Evolutionary conservation across 192 early-diverging fungal species (phyloP).

Genomic region (Haplosporangium gracile): DNA sequence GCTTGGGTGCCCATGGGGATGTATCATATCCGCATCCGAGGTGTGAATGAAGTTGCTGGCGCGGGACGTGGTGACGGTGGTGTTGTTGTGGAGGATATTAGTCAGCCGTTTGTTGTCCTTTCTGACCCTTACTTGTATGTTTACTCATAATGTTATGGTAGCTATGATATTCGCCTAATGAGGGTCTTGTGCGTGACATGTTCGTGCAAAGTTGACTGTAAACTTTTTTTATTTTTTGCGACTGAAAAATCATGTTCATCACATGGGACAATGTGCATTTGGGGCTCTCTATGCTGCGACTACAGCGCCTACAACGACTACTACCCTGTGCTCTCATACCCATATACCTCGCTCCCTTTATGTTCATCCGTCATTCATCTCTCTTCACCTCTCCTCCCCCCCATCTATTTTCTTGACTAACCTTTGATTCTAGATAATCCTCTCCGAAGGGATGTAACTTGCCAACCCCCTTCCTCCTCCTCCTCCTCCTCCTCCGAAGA

Average conservation of each 20-base stretch:
- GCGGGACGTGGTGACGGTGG: conserved; percentile 4
- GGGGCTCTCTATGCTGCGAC: background rate
- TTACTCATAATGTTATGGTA: background rate
- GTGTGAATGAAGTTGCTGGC: background rate
- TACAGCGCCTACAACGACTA: background rate
- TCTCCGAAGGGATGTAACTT: background rate
- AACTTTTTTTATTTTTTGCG: too few relatives aligned
- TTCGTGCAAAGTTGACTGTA: too few relatives aligned
- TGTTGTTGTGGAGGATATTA: conserved; percentile 39
- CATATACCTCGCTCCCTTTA: too few relatives aligned
- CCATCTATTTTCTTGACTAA: background rate
- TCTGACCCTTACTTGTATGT: conserved; percentile 45
- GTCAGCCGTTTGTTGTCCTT: conserved; percentile 40
- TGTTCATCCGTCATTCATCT: too few relatives aligned
- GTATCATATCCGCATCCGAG: conserved; percentile 30
- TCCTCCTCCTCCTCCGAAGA: background rate
- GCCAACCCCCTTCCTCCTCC: background rate
- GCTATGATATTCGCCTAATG: too few relatives aligned
- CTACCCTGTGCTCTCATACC: background rate
- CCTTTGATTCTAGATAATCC: background rate
- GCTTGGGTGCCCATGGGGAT: conserved; percentile 29
- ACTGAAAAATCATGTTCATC: too few relatives aligned
- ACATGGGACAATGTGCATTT: background rate
- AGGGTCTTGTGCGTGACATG: too few relatives aligned
- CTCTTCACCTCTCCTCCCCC: background rate